These are phyloP conservation scores for Aspergillus terreus DNA, from an alignment of 2,329 filamentous ascomycete species.

Conservation along the genomic window DNA sequence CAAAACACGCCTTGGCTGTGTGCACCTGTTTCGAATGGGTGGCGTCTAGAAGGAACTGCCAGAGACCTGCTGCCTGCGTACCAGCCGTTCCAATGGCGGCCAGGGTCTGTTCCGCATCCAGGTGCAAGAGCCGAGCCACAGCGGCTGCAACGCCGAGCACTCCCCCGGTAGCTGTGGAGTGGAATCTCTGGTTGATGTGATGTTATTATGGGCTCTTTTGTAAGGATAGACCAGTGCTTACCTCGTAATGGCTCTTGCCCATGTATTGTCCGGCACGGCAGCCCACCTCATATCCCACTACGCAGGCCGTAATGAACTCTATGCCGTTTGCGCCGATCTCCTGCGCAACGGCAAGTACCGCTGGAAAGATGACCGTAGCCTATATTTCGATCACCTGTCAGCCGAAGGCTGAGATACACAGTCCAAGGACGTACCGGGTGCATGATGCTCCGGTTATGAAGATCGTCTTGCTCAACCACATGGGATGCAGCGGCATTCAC, in stretches of 20 bases:
- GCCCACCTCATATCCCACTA: slow-evolving; percentile 29
- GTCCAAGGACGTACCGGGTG: slow-evolving; percentile 23
- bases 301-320: slow-evolving; percentile 29
- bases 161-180: slow-evolving; percentile 25
- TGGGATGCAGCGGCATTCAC: slow-evolving; percentile 29
- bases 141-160: slow-evolving; percentile 28
- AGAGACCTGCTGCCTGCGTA: slow-evolving; percentile 30
- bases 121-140: slow-evolving; percentile 21
- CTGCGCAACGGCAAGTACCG: slow-evolving; percentile 28
- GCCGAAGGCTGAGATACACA: not conserved
- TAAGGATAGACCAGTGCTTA: slow-evolving; percentile 6
- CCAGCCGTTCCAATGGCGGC: slow-evolving; percentile 30
- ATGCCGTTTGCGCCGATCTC: slow-evolving; percentile 24
- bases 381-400: slow-evolving; percentile 1
- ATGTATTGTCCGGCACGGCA: slow-evolving; percentile 28
- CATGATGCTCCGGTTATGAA: slow-evolving; percentile 32
- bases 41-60: slow-evolving; percentile 30
- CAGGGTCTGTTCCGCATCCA: slow-evolving; percentile 18
- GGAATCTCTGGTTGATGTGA: slow-evolving; percentile 18
- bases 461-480: slow-evolving; percentile 32
- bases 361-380: slow-evolving; percentile 29
- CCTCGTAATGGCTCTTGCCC: slow-evolving; percentile 30
- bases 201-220: not conserved
- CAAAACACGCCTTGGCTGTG: slow-evolving; percentile 29
- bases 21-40: slow-evolving; percentile 31